A percentile compares a stretch with the other conserved stretches of the same genome.
These are phyloP conservation scores for Phascolomyces articulosus DNA, from an alignment of 371 early-diverging fungal genomes.

Conservation along the genomic window DNA sequence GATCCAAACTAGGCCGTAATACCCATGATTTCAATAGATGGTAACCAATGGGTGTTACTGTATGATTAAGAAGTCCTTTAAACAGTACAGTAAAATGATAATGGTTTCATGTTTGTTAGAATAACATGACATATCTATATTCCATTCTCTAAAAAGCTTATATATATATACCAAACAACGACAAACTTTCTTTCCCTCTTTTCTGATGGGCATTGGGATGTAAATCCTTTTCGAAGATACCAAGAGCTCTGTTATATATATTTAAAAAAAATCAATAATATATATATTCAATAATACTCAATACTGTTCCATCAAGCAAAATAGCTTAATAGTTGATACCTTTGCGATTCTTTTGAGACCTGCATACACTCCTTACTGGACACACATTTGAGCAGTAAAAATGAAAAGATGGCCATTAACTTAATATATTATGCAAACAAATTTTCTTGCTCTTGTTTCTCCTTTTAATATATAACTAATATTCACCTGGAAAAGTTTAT, in stretches of 20 bases:
- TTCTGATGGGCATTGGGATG: slow-evolving; percentile 71
- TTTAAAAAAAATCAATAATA: neutral
- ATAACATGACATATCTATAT: too few species aligned
- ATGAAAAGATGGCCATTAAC: neutral
- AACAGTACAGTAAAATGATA: neutral
- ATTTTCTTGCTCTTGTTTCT: too few species aligned
- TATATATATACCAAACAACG: slow-evolving; percentile 60
- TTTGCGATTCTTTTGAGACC: slow-evolving; percentile 56
- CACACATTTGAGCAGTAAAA: too few species aligned
- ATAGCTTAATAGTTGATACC: slow-evolving; percentile 26
- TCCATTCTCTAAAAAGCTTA: neutral
- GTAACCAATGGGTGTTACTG: slow-evolving; percentile 61
- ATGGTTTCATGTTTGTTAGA: too few species aligned
- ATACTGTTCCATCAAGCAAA: too few species aligned
- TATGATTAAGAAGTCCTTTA: slow-evolving; percentile 65
- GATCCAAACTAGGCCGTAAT: slow-evolving; percentile 58
- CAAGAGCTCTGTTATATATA: slow-evolving; percentile 53
- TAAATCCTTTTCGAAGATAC: slow-evolving; percentile 67
- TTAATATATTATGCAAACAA: too few species aligned
- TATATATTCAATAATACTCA: neutral
- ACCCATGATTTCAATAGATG: slow-evolving; percentile 68
- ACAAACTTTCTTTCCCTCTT: slow-evolving; percentile 65
- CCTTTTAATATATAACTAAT: too few species aligned
- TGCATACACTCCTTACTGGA: slow-evolving; percentile 52
- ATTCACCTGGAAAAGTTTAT: slow-evolving; percentile 25